A percentile compares a stretch with the other conserved stretches of the same genome.
Conservation (phyloP, 768 basidiomycete species). For the Mrakia hoshinonis region DNA sequence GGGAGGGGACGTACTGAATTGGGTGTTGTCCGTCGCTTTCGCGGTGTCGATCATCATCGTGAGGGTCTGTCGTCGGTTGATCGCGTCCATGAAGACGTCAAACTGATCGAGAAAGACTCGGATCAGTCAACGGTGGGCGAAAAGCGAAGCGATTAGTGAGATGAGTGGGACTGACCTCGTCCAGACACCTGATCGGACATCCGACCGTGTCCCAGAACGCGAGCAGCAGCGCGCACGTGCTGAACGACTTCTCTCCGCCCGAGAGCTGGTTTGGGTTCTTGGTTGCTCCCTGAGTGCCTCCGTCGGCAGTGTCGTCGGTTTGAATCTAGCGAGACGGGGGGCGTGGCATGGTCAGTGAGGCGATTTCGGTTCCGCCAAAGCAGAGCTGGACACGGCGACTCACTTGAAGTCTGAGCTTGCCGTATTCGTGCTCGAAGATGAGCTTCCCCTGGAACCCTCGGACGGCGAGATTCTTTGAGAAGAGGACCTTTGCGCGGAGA, state of each 20-base stretch:
- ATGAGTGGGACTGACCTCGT: slow-evolving; percentile 48
- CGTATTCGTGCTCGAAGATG: slow-evolving; percentile 64
- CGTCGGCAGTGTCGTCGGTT: slow-evolving; percentile 60
- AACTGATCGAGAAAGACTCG: slow-evolving; percentile 49
- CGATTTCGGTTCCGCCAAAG: slow-evolving; percentile 21
- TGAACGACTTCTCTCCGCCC: slow-evolving; percentile 94
- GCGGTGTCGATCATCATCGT: slow-evolving; percentile 67
- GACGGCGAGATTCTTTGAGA: slow-evolving; percentile 68
- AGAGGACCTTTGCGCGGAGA: slow-evolving; percentile 59
- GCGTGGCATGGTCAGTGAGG: background rate
- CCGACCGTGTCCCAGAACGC: slow-evolving; percentile 93
- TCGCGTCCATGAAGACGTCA: slow-evolving; percentile 74
- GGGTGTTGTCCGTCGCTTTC: slow-evolving; percentile 12
- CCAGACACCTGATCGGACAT: slow-evolving; percentile 89
- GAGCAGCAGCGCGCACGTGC: slow-evolving; percentile 86
- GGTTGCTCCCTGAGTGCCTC: background rate
- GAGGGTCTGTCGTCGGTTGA: slow-evolving; percentile 73
- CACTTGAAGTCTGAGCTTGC: slow-evolving; percentile 60
- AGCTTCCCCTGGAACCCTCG: slow-evolving; percentile 85
- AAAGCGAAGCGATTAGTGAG: background rate
- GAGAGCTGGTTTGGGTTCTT: slow-evolving; percentile 71
- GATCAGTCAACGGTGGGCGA: too few species aligned
- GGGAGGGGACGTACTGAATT: slow-evolving; percentile 11
- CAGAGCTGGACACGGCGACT: slow-evolving; percentile 18
- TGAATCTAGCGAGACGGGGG: slow-evolving; percentile 50